A percentile compares a stretch with the other conserved stretches of the same genome.
These are phyloP conservation scores for Blastobotrys arbuscula DNA, from an alignment of 1,139 yeast species.

Conservation along the genomic window DNA sequence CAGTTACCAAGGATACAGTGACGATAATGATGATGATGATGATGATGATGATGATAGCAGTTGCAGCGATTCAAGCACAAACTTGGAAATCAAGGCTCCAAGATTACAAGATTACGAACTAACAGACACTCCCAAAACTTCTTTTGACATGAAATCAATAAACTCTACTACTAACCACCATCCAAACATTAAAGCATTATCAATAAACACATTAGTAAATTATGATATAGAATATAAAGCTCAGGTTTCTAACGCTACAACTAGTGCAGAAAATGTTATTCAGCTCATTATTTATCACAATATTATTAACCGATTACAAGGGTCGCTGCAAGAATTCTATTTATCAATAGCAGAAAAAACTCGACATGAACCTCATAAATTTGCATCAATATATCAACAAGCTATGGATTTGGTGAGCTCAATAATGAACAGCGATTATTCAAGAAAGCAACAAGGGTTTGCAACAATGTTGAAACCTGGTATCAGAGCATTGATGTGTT, in stretches of 20 bases:
- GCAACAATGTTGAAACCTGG: slow-evolving; percentile 21
- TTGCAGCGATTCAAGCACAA: neutral
- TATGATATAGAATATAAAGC: slow-evolving; percentile 20
- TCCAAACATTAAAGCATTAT: slow-evolving; percentile 12
- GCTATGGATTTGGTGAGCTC: slow-evolving; percentile 25
- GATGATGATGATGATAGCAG: neutral
- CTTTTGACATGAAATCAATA: slow-evolving; percentile 2
- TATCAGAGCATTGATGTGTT: slow-evolving; percentile 29
- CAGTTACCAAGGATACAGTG: neutral
- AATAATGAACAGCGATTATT: slow-evolving; percentile 21
- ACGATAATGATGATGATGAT: neutral
- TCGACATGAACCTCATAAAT: slow-evolving; percentile 24
- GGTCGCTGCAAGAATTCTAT: slow-evolving; percentile 20
- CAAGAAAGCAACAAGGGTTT: slow-evolving; percentile 18
- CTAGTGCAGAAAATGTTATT: slow-evolving; percentile 22
- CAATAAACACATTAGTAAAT: slow-evolving; percentile 23
- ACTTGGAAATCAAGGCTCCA: slow-evolving; percentile 4
- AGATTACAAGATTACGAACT: neutral
- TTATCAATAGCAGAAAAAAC: slow-evolving; percentile 15
- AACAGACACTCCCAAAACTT: slow-evolving; percentile 2
- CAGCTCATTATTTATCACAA: slow-evolving; percentile 24
- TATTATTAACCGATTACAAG: slow-evolving; percentile 23
- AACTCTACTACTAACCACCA: slow-evolving; percentile 4
- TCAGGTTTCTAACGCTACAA: slow-evolving; percentile 17
- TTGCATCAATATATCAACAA: slow-evolving; percentile 25